Base-by-base conservation (phyloP, 176 grass and related monocot species). In the Bonia amplexicaulis region DNA sequence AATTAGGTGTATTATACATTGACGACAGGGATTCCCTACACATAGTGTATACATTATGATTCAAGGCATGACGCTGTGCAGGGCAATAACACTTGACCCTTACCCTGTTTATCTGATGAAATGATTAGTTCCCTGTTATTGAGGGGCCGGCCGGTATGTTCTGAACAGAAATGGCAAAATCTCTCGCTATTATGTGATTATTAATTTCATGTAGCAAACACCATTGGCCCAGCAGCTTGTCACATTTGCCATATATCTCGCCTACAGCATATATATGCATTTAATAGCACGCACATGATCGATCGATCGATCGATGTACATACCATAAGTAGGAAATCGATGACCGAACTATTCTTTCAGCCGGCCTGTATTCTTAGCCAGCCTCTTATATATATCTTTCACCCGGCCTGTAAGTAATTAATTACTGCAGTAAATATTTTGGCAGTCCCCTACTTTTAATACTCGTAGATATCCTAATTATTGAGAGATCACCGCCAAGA, bases 401-500 rank as follows among this genome's bases (percentile, higher is more conserved):
- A 66, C 15, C 29, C 3, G 5, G 49, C 49, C 55, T 23, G 22
- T 23, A 58, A 59, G 55, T 61, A 23, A 23, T 61, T 26, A 61
- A 5, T 61, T 61, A 26, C 58, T 6, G 58, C 23, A 26, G 58
- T 61, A 61, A 61, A 61, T 61, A 26, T 61, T 26, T 61, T 61
- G 58, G 53, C 46, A 63, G 80, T 22, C 65, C 73, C 52, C 25
- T 47, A n/a, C 66, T 40, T 67, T 83, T 41, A 83, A 53, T 77
- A 78, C 62, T 51, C 29, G 5, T 65, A 71, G 66, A 72, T 78
- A 54, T 17, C 55, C 66, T 37, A 84, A 62, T 79, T 46, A 88
- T 22, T 88, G 66, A 20, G 47, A 79, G 73, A 88, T 79, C 66
- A 49, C 60, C 35, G 55, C 65, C 65, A 54, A 78, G 80, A 88